Evolutionary conservation across 495 filamentous ascomycete species (phyloP), one percentile per base, ranked within the genome.

Genomic region (Aspergillus leporis): DNA sequence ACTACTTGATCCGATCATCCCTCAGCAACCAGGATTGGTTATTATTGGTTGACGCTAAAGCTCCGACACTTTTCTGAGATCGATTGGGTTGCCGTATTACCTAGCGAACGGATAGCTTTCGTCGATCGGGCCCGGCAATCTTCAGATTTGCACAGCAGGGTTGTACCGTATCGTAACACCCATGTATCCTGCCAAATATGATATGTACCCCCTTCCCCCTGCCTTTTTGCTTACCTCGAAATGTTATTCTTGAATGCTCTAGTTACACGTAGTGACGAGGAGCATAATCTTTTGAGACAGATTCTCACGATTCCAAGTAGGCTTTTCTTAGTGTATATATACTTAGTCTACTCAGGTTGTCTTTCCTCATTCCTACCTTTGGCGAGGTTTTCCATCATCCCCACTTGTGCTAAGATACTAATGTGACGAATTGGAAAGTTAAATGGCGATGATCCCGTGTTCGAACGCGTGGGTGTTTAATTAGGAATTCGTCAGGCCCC

Each of bases 401-500:
- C 32, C 32, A 36, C 32, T 14, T 8, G 32, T 5, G 32, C 25
- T 28, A 28, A 28, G 25, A 21, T 19, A 6, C 51, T 53, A 53
- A 12, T 53, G 51, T 19, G 34, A 31, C 36, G 25, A 45, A 46
- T 46, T 51, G 50, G 5, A 50, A 50, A 55, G 55, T 61, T 48
- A 60, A 60, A 58, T 58, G 54, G 58, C 14, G 53, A 58, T 59
- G 61, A 62, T 62, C 59, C 50, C 30, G 50, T 58, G 43, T 61
- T 59, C 43, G 49, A 61, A 59, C 58, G 61, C 56, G 64, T 64
- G 64, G 61, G 59, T 28, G n/a, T 6, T 62, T 46, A 55, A 43
- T 58, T 59, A 55, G 58, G 21, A 49, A 62, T 62, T 57, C 32
- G 47, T 56, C 52, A 49, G 51, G 41, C 21, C 56, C 47, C 51